These are phyloP conservation scores for Chytridium lagenaria DNA, from an alignment of 371 early-diverging fungal genomes.

Conservation along the genomic window DNA sequence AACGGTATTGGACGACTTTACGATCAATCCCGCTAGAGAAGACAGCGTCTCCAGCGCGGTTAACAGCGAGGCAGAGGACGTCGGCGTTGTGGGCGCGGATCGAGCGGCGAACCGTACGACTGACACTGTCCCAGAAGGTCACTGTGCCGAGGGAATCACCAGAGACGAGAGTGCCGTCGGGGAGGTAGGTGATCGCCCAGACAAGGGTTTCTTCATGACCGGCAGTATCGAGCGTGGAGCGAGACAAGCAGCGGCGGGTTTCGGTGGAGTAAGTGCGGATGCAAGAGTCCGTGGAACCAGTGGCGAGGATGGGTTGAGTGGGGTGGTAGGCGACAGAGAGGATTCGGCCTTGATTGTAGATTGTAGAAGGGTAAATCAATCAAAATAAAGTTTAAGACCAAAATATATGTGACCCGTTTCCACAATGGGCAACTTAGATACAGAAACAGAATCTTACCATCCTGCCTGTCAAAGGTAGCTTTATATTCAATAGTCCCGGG, in stretches of 20 bases:
- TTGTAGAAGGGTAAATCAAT: neutral
- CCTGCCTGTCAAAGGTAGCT: constrained; percentile 24
- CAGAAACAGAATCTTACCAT: constrained; percentile 11
- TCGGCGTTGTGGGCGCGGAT: constrained; percentile 84
- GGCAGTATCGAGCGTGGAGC: constrained; percentile 40
- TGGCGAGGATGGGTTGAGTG: constrained; percentile 72
- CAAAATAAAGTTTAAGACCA: neutral
- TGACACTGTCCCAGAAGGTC: constrained; percentile 82
- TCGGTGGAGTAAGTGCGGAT: constrained; percentile 51
- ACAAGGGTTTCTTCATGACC: constrained; percentile 56
- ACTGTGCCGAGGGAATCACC: constrained; percentile 92
- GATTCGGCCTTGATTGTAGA: constrained; percentile 63
- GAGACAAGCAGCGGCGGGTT: constrained; percentile 19
- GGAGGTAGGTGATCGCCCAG: constrained; percentile 60
- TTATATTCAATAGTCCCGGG: constrained; percentile 49
- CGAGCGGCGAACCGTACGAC: constrained; percentile 71
- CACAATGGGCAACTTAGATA: constrained; percentile 3
- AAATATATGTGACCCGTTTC: constrained; percentile 22
- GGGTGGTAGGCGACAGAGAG: constrained; percentile 86
- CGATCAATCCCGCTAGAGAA: constrained; percentile 93
- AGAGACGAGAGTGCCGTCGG: constrained; percentile 73
- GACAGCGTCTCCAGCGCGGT: constrained; percentile 69
- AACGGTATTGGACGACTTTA: constrained; percentile 74
- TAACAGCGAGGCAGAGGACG: constrained; percentile 80
- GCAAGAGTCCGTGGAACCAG: constrained; percentile 84